These are phyloP conservation scores for Hibiscus mutabilis DNA, from an alignment of 345 rosid genomes.

Conservation along the genomic window DNA sequence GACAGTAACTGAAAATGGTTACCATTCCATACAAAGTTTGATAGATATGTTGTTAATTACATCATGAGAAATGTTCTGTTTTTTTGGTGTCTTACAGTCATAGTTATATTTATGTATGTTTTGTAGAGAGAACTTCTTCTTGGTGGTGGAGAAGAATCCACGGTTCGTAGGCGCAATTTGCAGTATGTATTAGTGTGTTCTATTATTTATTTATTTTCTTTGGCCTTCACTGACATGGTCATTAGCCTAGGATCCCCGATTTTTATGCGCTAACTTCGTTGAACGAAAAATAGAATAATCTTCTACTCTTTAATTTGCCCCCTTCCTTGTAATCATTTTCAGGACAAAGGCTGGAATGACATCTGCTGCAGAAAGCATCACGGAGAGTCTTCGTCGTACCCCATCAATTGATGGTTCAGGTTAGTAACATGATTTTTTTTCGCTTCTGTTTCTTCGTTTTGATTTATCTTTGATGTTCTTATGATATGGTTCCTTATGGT, in stretches of 20 bases:
- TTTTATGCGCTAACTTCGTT: too few relatives aligned
- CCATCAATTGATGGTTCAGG: constrained; percentile 97
- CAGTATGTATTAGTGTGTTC: constrained; percentile 57
- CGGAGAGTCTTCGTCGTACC: constrained; percentile 91
- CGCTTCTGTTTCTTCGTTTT: background rate
- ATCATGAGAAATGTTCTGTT: background rate
- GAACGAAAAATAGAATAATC: too few relatives aligned
- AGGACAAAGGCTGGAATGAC: constrained; percentile 97
- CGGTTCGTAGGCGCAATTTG: constrained; percentile 72
- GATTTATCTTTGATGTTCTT: background rate
- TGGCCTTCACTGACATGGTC: background rate
- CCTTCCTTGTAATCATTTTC: background rate
- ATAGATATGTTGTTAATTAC: background rate
- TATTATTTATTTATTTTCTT: too few relatives aligned
- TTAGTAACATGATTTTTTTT: constrained; percentile 17
- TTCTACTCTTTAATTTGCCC: background rate
- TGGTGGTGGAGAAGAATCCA: constrained; percentile 94
- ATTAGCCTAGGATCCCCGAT: background rate
- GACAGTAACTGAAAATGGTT: background rate
- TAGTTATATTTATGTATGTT: background rate
- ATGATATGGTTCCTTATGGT: background rate
- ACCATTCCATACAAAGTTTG: background rate
- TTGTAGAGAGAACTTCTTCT: constrained; percentile 85
- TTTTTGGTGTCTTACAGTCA: background rate
- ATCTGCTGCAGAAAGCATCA: constrained; percentile 94